phyloP scores from a whole-genome alignment of 495 filamentous ascomycete genomes.

The Xylaria curta region DNA sequence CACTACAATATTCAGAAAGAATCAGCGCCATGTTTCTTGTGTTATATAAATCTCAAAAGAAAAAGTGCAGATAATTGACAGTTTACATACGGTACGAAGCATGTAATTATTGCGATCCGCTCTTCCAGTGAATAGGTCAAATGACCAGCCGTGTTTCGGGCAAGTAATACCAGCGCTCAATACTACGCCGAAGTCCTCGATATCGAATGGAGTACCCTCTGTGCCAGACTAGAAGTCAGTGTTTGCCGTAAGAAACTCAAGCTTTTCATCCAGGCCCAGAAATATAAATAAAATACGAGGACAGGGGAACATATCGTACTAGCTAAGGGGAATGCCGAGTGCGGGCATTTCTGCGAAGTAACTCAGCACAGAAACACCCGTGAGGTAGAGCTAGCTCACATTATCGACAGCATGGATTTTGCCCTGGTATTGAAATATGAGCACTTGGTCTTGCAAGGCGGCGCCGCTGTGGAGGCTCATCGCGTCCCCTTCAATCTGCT shows the following conservation, averaged over 20 bases:
- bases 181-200: slow-evolving; percentile 65
- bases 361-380: slow-evolving; percentile 24
- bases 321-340: slow-evolving; percentile 60
- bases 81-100: slow-evolving; percentile 48
- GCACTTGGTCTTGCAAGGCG: slow-evolving; percentile 61
- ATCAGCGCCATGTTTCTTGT: background rate
- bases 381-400: slow-evolving; percentile 45
- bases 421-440: slow-evolving; percentile 63
- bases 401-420: slow-evolving; percentile 67
- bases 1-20: slow-evolving; percentile 38
- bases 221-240: slow-evolving; percentile 34
- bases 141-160: slow-evolving; percentile 68
- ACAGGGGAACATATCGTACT: too few species aligned
- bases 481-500: slow-evolving; percentile 49
- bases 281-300: too few species aligned
- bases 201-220: slow-evolving; percentile 63
- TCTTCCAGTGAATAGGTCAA: slow-evolving; percentile 63
- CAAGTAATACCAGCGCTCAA: slow-evolving; percentile 61
- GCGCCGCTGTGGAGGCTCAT: slow-evolving; percentile 32
- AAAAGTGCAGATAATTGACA: background rate
- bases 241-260: background rate
- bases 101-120: slow-evolving; percentile 64
- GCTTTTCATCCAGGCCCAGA: background rate
- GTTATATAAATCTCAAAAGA: too few species aligned
- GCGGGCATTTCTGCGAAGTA: slow-evolving; percentile 61